These are phyloP conservation scores for Phytophthora pseudosyringae DNA, from an alignment of 352 stramenopile genomes.

Conservation along the genomic window DNA sequence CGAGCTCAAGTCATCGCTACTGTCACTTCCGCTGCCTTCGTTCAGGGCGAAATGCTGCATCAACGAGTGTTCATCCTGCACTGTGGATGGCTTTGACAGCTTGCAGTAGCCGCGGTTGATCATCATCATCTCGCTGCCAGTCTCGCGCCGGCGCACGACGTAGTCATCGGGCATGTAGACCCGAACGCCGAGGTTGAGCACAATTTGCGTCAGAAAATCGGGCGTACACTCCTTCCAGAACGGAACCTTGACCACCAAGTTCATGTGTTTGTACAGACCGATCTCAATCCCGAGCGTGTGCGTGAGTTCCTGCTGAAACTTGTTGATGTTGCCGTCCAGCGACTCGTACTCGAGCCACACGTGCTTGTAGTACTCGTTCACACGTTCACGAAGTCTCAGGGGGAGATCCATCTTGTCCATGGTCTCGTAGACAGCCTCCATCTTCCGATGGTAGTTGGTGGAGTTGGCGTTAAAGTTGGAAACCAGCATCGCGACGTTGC, in stretches of 20 bases:
- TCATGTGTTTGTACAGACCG: conserved; percentile 46
- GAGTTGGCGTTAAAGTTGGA: too few relatives aligned
- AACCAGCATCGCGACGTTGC: conserved; percentile 60
- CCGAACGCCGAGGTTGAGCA: conserved; percentile 35
- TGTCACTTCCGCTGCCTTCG: background rate
- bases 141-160: conserved; percentile 45
- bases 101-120: conserved; percentile 44
- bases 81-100: conserved; percentile 11
- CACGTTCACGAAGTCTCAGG: conserved; percentile 36
- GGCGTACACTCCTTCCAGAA: conserved; percentile 50
- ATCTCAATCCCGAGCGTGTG: conserved; percentile 51
- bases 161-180: conserved; percentile 64
- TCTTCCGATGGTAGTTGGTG: conserved; percentile 65
- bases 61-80: background rate
- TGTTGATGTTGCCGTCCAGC: conserved; percentile 40
- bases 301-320: conserved; percentile 47
- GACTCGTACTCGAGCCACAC: conserved; percentile 54
- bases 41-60: too few relatives aligned
- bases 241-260: conserved; percentile 39
- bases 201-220: conserved; percentile 50
- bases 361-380: conserved; percentile 57
- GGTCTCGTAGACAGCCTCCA: conserved; percentile 59
- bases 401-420: conserved; percentile 60
- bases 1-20: background rate
- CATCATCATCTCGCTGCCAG: conserved; percentile 53